Evolutionary conservation across 176 grass and related monocot species (phyloP).

Genomic region (Areca catechu): DNA sequence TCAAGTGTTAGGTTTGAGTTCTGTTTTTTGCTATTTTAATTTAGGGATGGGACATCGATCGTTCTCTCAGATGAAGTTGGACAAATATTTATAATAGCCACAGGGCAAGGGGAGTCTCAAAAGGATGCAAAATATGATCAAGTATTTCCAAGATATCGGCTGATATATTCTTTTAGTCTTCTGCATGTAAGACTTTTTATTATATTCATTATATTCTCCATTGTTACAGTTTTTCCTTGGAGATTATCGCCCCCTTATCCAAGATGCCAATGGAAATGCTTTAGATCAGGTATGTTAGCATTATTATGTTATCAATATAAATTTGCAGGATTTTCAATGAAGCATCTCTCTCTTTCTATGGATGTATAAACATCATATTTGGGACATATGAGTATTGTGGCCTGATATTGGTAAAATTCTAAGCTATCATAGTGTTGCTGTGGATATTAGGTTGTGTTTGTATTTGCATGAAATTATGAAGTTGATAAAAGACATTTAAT

Average conservation of each 20-base stretch:
- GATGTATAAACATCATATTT: too few species aligned
- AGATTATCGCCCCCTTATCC: conserved; percentile 87
- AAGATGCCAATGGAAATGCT: conserved; percentile 62
- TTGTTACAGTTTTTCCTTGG: conserved; percentile 86
- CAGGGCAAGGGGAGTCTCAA: conserved; percentile 94
- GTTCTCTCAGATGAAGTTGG: conserved; percentile 96
- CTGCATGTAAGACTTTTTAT: neutral
- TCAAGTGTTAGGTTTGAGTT: neutral
- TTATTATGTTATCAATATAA: neutral
- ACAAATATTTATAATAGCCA: conserved; percentile 93
- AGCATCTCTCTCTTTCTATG: too few species aligned
- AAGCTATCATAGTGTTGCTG: too few species aligned
- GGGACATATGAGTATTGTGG: too few species aligned
- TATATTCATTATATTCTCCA: conserved; percentile 11
- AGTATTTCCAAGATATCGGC: conserved; percentile 28
- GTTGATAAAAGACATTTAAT: too few species aligned
- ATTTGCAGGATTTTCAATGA: too few species aligned
- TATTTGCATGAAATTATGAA: too few species aligned
- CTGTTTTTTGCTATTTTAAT: conserved; percentile 3
- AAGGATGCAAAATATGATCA: conserved; percentile 98
- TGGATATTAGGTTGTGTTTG: too few species aligned
- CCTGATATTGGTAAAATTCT: too few species aligned
- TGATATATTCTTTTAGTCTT: conserved; percentile 4
- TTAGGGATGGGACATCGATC: conserved; percentile 91
- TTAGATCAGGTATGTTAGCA: conserved; percentile 70